Base-by-base conservation (phyloP, 306 rosid species). In the Hylodesmum podocarpum region DNA sequence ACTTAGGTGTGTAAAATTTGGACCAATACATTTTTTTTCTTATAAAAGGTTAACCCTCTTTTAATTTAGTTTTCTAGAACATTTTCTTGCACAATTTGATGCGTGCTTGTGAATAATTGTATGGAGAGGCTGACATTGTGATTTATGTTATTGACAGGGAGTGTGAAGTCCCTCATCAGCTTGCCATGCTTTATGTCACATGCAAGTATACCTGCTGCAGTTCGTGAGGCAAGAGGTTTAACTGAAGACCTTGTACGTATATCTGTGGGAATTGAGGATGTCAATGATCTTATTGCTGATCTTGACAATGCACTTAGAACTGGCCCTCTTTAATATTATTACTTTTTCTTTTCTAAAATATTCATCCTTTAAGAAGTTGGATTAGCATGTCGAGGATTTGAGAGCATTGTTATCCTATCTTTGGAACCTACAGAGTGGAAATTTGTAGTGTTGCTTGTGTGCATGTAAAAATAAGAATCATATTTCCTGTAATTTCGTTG, bases 81-180 rank as follows among this genome's bases (percentile, higher is more conserved):
- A n/a, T n/a, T n/a, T n/a, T n/a, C n/a, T n/a, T n/a, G 8, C 27
- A 8, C 27, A 50, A 2, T 3, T 53, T 22, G 33, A 53, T 53
- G 59, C 22, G 59, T 53, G 29, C n/a, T 22, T 53, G 59, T 21
- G 34, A 47, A 25, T 0, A 55, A 55, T 55, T 55, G 16, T 1
- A 31, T n/a, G 44, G 67, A 29, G 40, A 61, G 15, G 37, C 33
- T 67, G 75, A 68, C 29, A 9, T 13, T 24, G 9, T 66, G 65
- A 16, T 10, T 66, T 62, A 58, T 70, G 21, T 65, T 58, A 21
- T 78, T 63, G 72, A 53, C 86, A 95, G 96, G 97, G 74, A 92
- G 97, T 75, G 96, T 92, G 28, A 89, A 95, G 89, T 95, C 98
- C 70, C 93, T 95, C 5, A 92, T 92, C 63, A 90, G 97, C 88